These are phyloP conservation scores for Hygrophoropsis aurantiaca DNA, from an alignment of 768 basidiomycete genomes.

Conservation along the genomic window DNA sequence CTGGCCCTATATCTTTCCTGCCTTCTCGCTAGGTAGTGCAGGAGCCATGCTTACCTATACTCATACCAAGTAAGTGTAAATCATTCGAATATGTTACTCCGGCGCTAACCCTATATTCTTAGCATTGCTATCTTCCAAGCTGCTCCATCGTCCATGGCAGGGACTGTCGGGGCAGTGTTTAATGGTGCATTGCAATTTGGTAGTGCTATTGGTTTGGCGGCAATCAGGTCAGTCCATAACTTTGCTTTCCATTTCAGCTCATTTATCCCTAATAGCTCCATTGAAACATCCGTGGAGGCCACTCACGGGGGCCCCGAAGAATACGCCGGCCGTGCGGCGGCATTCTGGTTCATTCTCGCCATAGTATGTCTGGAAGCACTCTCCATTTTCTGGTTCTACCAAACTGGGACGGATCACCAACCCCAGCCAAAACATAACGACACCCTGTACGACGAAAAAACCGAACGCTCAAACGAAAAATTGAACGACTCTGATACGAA, in stretches of 20 bases:
- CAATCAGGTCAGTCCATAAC: slow-evolving; percentile 40
- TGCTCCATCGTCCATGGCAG: slow-evolving; percentile 41
- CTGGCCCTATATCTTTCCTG: slow-evolving; percentile 48
- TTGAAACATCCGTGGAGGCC: slow-evolving; percentile 37
- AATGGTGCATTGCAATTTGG: slow-evolving; percentile 47
- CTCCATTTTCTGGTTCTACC: slow-evolving; percentile 32
- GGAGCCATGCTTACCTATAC: slow-evolving; percentile 46
- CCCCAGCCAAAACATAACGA: slow-evolving; percentile 1
- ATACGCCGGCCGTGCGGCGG: slow-evolving; percentile 39
- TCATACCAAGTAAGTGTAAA: slow-evolving; percentile 37
- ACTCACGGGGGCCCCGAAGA: not conserved
- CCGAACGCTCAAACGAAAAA: too few relatives aligned
- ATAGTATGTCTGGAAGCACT: slow-evolving; percentile 21
- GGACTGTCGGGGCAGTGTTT: slow-evolving; percentile 49
- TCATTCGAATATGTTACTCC: not conserved
- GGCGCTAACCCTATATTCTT: not conserved
- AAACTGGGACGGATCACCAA: slow-evolving; percentile 12
- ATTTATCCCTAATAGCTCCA: slow-evolving; percentile 36
- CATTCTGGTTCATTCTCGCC: slow-evolving; percentile 38
- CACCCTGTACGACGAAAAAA: not conserved
- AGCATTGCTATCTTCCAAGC: slow-evolving; percentile 47
- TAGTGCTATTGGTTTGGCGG: slow-evolving; percentile 44
- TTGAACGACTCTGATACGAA: too few relatives aligned
- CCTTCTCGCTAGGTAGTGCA: slow-evolving; percentile 45
- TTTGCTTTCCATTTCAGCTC: slow-evolving; percentile 14